Evolutionary conservation across 208 protist genomes (phyloP).

Genomic region (Crithidia brevicula): DNA sequence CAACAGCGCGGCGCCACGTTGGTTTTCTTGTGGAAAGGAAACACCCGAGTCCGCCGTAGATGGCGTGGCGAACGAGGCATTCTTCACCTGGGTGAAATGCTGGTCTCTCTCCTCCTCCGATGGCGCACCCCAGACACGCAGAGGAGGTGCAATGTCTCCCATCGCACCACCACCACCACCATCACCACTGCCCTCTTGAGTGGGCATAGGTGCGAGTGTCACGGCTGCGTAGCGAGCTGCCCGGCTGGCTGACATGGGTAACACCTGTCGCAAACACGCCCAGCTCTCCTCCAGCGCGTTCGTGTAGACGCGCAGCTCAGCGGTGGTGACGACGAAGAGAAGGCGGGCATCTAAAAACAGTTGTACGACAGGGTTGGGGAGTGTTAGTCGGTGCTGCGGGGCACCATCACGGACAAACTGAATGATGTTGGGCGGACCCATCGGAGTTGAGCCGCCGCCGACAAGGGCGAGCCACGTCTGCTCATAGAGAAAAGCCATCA

Average conservation of each 20-base stretch:
- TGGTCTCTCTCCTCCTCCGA: neutral
- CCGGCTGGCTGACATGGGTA: constrained; percentile 5
- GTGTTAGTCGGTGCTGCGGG: constrained; percentile 9
- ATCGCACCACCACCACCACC: too few species aligned
- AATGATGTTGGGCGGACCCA: constrained; percentile 36
- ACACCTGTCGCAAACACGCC: constrained; percentile 23
- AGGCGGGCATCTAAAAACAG: constrained; percentile 41
- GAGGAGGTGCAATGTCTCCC: neutral
- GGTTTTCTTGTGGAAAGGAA: too few species aligned
- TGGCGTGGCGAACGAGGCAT: too few species aligned
- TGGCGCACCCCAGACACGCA: constrained; percentile 4
- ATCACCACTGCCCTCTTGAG: too few species aligned
- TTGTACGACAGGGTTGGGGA: constrained; percentile 30
- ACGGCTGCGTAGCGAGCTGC: constrained; percentile 12
- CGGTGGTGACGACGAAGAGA: constrained; percentile 42
- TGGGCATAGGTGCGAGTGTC: neutral
- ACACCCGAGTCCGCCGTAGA: too few species aligned
- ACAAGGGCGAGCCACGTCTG: constrained; percentile 64
- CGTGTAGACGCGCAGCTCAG: constrained; percentile 41
- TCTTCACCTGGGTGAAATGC: neutral
- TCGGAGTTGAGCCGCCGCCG: constrained; percentile 59
- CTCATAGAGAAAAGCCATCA: constrained; percentile 69
- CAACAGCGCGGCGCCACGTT: too few species aligned
- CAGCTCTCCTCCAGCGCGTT: constrained; percentile 42
- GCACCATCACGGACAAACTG: constrained; percentile 27